Percentiles rank a stretch among this genome's conserved stretches.
phyloP scores from a whole-genome alignment of 2,329 filamentous ascomycete species.

The Apiospora arundinis region DNA sequence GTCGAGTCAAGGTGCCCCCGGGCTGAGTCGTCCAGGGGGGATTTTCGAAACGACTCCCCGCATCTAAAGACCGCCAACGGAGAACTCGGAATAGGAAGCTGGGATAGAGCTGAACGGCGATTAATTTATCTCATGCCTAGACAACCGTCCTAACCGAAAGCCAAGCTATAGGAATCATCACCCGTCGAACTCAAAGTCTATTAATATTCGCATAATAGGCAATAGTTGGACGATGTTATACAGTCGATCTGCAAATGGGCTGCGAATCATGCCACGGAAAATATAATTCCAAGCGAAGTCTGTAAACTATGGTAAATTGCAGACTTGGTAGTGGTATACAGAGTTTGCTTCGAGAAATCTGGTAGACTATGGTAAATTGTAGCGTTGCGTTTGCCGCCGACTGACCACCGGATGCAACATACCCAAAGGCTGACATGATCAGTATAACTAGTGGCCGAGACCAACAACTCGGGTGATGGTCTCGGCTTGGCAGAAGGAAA shows the following conservation, averaged over 20 bases:
- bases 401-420: neutral
- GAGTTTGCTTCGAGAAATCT: neutral
- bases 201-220: neutral
- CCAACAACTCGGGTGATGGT: neutral
- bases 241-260: neutral
- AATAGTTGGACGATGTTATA: neutral
- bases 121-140: neutral
- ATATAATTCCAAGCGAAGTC: neutral
- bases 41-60: neutral
- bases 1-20: conserved; percentile 6
- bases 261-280: neutral
- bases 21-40: neutral
- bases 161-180: neutral
- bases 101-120: neutral
- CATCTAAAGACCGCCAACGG: neutral
- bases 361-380: neutral
- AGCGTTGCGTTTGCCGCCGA: no score
- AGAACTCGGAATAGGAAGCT: neutral
- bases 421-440: neutral
- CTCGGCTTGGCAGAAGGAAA: neutral
- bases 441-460: neutral
- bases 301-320: no score
- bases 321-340: no score
- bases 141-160: neutral
- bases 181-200: neutral